A percentile compares a stretch with the other conserved stretches of the same genome.
These are phyloP conservation scores for Boletus reticulatus DNA, from an alignment of 768 basidiomycete species.

Conservation along the genomic window DNA sequence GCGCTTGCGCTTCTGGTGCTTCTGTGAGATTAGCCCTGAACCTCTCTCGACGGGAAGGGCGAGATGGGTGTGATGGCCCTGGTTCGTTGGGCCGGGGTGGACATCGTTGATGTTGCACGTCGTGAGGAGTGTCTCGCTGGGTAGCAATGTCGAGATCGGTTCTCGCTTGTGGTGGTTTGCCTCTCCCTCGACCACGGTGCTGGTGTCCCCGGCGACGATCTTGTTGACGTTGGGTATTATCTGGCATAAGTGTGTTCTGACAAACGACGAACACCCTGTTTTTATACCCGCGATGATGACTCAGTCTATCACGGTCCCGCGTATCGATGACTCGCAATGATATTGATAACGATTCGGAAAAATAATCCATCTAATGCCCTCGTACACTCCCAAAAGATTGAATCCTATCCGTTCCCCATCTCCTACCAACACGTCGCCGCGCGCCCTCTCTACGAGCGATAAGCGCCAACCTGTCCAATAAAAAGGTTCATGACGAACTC, in stretches of 20 bases:
- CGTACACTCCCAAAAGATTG: constrained; percentile 34
- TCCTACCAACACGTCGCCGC: constrained; percentile 16
- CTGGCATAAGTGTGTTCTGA: constrained; percentile 1
- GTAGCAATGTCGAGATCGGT: not conserved
- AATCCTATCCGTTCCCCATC: constrained; percentile 14
- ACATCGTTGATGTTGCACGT: not conserved
- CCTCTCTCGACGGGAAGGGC: constrained; percentile 31
- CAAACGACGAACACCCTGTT: no score
- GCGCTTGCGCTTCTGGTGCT: not conserved
- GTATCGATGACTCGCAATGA: not conserved
- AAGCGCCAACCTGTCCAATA: constrained; percentile 2
- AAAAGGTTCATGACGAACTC: constrained; percentile 35
- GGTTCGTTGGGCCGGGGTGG: not conserved
- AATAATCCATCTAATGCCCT: constrained; percentile 49
- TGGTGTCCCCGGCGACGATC: not conserved
- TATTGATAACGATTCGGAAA: constrained; percentile 40
- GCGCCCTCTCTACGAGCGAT: constrained; percentile 17
- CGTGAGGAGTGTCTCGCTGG: not conserved
- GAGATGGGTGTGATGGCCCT: constrained; percentile 1
- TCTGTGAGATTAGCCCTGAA: constrained; percentile 39
- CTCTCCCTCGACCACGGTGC: constrained; percentile 4
- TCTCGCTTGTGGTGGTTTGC: not conserved
- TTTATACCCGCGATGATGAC: not conserved
- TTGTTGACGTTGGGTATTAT: not conserved
- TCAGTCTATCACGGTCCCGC: constrained; percentile 1